These are phyloP conservation scores for Nemania sp. DNA, from an alignment of 2,329 filamentous ascomycete genomes.

Conservation along the genomic window DNA sequence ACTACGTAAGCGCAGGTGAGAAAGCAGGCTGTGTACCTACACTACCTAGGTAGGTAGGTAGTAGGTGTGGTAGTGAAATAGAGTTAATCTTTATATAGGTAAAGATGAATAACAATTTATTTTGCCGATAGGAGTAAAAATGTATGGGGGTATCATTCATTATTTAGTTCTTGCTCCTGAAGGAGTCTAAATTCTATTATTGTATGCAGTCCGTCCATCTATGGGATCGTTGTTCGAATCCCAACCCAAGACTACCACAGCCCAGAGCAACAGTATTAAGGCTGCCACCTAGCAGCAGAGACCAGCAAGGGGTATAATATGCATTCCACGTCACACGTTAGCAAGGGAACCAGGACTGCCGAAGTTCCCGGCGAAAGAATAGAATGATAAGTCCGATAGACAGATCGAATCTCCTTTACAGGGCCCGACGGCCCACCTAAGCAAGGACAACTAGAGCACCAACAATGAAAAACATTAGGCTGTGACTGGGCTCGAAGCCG, in stretches of 20 bases:
- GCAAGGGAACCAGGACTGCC: not conserved
- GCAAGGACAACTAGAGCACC: slow-evolving; percentile 33
- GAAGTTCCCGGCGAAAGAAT: slow-evolving; percentile 11
- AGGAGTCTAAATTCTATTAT: slow-evolving; percentile 12
- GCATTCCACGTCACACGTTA: not conserved
- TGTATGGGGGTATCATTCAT: slow-evolving; percentile 34
- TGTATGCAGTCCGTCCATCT: not conserved
- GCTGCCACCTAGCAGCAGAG: not conserved
- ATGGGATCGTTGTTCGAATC: not conserved
- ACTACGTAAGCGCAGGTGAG: too few species aligned
- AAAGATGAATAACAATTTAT: not conserved
- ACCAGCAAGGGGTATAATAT: slow-evolving; percentile 1
- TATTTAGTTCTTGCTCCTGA: slow-evolving; percentile 15
- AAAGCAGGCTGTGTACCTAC: too few species aligned
- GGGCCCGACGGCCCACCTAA: slow-evolving; percentile 13
- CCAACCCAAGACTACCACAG: slow-evolving; percentile 7
- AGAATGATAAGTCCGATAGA: not conserved
- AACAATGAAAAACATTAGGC: slow-evolving; percentile 29
- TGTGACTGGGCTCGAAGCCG: slow-evolving; percentile 10
- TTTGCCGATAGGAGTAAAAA: not conserved
- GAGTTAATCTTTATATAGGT: not conserved
- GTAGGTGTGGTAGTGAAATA: too few species aligned
- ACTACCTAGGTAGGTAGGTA: too few species aligned
- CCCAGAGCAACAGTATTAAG: not conserved
- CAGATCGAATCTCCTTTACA: not conserved